Evolutionary conservation across 2,329 filamentous ascomycete species (phyloP), one percentile per base, ranked within the genome.

Genomic region (Cladosporium sp.): DNA sequence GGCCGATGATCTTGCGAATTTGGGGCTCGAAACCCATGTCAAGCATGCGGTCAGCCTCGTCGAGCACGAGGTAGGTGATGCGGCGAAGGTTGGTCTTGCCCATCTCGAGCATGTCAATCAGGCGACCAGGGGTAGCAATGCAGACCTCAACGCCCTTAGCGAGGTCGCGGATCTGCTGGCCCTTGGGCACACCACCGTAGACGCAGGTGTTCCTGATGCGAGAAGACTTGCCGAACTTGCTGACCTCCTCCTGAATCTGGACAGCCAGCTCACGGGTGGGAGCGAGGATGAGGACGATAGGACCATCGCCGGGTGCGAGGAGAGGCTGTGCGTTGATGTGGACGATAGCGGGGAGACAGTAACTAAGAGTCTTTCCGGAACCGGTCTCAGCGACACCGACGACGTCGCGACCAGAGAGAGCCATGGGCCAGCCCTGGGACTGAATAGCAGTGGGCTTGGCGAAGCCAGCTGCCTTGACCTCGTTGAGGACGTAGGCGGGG

Each of bases 21-120:
- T 98, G 95, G 72, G 95, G 95, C 83, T 99, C 95, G 82, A 99
- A 98, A 88, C 95, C 95, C 95, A 99, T 99, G 83, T 99, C 95
- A 79, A 99, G 86, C 95, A 99, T 99, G 77, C 95, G 94, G 83
- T 99, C 95, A 78, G 95, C 95, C 84, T 99, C 95, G 75, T 99
- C 95, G 70, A 99, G 93, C 72, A 98, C 95, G 66, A 99, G 86
- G 83, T 99, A 99, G 65, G 95, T 99, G 69, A 98, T 93, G 79
- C 95, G 93, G 72, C 94, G 94, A 69, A 99, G 88, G 83, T 99
- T 98, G 74, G 95, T 99, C 86, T 96, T 96, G 80, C 93, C 94
- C 72, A 92, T 92, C 82, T 98, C 95, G 35, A 99, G 88, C 92
- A 98, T 97, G 76, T 99, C 95, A 75, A 99, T 98, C 75, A 99